phyloP scores from a whole-genome alignment of 2,329 filamentous ascomycete genomes.

The Aspergillus chevalieri region DNA sequence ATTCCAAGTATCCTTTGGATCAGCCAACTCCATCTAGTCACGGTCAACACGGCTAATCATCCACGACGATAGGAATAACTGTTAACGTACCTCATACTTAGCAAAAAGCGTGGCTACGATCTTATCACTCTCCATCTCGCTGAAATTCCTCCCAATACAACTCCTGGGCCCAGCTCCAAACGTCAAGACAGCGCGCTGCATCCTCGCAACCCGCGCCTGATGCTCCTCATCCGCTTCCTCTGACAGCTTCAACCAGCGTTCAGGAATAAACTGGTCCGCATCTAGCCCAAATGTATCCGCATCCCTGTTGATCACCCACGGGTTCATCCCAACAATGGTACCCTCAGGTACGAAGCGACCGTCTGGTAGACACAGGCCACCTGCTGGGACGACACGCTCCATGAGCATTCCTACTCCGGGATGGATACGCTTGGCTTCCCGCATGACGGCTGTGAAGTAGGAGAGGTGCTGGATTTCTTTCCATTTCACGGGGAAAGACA shows the following conservation, averaged over 20 bases:
- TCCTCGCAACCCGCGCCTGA: slow-evolving; percentile 11
- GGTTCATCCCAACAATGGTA: slow-evolving; percentile 50
- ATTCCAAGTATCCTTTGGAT: slow-evolving; percentile 32
- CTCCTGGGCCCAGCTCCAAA: slow-evolving; percentile 15
- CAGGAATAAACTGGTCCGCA: slow-evolving; percentile 48
- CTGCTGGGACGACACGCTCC: neutral
- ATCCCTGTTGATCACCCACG: slow-evolving; percentile 67
- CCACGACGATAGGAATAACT: too few species aligned
- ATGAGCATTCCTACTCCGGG: slow-evolving; percentile 1
- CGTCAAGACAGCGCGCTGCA: slow-evolving; percentile 15
- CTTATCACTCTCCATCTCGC: slow-evolving; percentile 13
- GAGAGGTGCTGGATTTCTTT: slow-evolving; percentile 3
- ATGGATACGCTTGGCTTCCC: slow-evolving; percentile 10
- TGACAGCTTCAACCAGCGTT: slow-evolving; percentile 21
- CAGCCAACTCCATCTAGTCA: slow-evolving; percentile 29
- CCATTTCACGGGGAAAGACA: slow-evolving; percentile 7
- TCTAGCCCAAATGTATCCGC: slow-evolving; percentile 63
- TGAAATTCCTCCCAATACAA: slow-evolving; percentile 10
- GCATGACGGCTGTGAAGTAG: slow-evolving; percentile 9
- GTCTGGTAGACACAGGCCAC: slow-evolving; percentile 10
- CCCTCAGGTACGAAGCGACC: slow-evolving; percentile 18
- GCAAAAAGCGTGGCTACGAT: slow-evolving; percentile 29
- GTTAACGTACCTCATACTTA: slow-evolving; percentile 36
- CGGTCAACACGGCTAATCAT: too few species aligned
- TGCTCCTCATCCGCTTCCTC: slow-evolving; percentile 9